Evolutionary conservation across 1,284 basidiomycete genomes (phyloP).

Genomic region (Chiua sp.): DNA sequence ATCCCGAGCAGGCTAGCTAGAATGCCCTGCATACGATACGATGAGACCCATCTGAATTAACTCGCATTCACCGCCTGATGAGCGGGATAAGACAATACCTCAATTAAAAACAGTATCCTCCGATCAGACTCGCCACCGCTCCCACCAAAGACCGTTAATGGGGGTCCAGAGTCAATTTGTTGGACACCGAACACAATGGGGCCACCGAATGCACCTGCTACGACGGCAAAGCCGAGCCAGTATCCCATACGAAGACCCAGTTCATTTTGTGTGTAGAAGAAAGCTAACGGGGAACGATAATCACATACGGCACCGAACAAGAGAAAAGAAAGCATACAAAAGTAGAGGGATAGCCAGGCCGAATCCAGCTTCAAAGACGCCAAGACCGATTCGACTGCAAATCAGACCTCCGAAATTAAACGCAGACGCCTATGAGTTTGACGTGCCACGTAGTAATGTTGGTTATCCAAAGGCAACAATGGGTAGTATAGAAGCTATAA

Average conservation of each 20-base stretch:
- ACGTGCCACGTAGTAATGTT: background rate
- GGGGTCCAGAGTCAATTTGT: slow-evolving; percentile 47
- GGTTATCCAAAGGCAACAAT: background rate
- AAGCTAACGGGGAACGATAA: slow-evolving; percentile 45
- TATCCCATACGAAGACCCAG: slow-evolving; percentile 77
- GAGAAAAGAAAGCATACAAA: slow-evolving; percentile 52
- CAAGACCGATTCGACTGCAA: slow-evolving; percentile 62
- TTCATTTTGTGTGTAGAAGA: slow-evolving; percentile 76
- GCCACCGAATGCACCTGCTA: slow-evolving; percentile 83
- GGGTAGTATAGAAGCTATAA: background rate
- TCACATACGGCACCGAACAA: background rate
- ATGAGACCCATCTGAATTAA: background rate
- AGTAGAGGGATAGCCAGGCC: slow-evolving; percentile 76
- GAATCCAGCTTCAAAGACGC: slow-evolving; percentile 77
- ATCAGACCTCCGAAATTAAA: slow-evolving; percentile 66
- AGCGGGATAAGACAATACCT: slow-evolving; percentile 44
- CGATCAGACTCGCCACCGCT: slow-evolving; percentile 46
- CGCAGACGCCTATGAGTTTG: slow-evolving; percentile 53
- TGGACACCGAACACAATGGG: slow-evolving; percentile 77
- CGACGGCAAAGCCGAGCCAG: slow-evolving; percentile 82
- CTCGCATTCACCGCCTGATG: background rate
- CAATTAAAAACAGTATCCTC: slow-evolving; percentile 79
- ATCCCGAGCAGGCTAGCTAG: slow-evolving; percentile 77
- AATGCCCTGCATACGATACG: slow-evolving; percentile 49
- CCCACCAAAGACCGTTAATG: slow-evolving; percentile 24